Percentiles rank a stretch among this genome's conserved stretches.
Conservation (phyloP, 1,284 basidiomycete species). For the Ustilago lituana region DNA sequence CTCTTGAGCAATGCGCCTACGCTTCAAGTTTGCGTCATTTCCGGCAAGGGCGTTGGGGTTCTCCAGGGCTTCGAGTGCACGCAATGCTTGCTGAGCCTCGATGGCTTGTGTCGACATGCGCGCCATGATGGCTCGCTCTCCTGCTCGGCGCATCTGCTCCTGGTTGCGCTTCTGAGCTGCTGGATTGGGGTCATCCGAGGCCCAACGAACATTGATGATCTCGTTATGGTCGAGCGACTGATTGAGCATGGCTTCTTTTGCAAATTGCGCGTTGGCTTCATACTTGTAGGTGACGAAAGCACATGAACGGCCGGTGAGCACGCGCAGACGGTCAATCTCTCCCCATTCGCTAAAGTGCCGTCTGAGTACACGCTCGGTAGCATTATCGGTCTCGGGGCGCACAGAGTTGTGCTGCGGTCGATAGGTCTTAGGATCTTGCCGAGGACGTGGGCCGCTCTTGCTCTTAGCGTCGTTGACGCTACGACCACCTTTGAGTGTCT, state of each 20-base stretch:
- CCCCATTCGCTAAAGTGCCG: conserved; percentile 96
- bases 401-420: conserved; percentile 50
- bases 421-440: conserved; percentile 37
- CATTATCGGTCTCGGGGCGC: conserved; percentile 42
- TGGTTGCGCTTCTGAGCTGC: conserved; percentile 52
- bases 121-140: conserved; percentile 52
- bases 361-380: conserved; percentile 57
- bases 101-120: conserved; percentile 49
- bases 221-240: conserved; percentile 98
- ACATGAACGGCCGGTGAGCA: conserved; percentile 91
- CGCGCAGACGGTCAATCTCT: conserved; percentile 89
- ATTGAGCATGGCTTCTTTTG: conserved; percentile 98
- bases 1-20: conserved; percentile 38
- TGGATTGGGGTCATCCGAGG: conserved; percentile 63
- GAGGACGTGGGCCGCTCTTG: conserved; percentile 19
- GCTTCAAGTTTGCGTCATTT: conserved; percentile 45
- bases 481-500: conserved; percentile 52
- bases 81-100: conserved; percentile 48
- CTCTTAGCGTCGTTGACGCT: conserved; percentile 33
- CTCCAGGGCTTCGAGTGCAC: conserved; percentile 44
- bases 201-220: conserved; percentile 78
- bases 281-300: conserved; percentile 95
- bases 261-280: conserved; percentile 89
- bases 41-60: conserved; percentile 17
- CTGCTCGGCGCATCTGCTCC: conserved; percentile 47